Percentiles rank a stretch among this genome's conserved stretches.
Conservation (phyloP, 192 early-diverging fungal species). For the Spizellomyces sp. region DNA sequence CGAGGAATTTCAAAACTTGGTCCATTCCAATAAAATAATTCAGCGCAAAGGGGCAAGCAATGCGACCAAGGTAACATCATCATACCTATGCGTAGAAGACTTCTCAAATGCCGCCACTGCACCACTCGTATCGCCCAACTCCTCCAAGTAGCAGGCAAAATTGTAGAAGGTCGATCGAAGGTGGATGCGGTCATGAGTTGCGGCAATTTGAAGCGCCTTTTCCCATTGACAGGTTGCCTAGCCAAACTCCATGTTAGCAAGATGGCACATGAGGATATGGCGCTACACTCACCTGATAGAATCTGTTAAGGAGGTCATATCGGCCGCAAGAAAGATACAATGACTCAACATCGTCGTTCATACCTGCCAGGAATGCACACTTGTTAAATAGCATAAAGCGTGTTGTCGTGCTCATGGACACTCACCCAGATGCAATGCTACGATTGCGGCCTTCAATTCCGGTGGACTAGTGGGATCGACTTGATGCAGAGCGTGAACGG, state of each 20-base stretch:
- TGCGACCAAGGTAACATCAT: not conserved
- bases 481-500: slow-evolving; percentile 27
- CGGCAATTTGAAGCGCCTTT: slow-evolving; percentile 49
- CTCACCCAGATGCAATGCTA: not conserved
- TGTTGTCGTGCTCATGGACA: not conserved
- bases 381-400: not conserved
- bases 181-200: slow-evolving; percentile 44
- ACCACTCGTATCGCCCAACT: slow-evolving; percentile 49
- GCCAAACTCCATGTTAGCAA: slow-evolving; percentile 3
- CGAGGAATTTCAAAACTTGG: slow-evolving; percentile 38
- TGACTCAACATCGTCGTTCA: slow-evolving; percentile 46
- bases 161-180: slow-evolving; percentile 48
- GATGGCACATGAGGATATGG: not conserved
- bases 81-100: not conserved
- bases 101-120: slow-evolving; percentile 61
- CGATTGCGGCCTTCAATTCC: slow-evolving; percentile 6
- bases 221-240: slow-evolving; percentile 43
- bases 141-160: slow-evolving; percentile 48
- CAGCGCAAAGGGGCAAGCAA: not conserved
- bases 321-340: slow-evolving; percentile 33
- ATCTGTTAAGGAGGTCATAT: slow-evolving; percentile 46
- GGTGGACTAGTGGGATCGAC: not conserved
- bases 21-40: not conserved
- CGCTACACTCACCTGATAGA: slow-evolving; percentile 40
- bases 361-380: slow-evolving; percentile 16